Evolutionary conservation across 2,329 filamentous ascomycete species (phyloP), one percentile per base, ranked within the genome.

Genomic region (Emmonsiellopsis sp.): DNA sequence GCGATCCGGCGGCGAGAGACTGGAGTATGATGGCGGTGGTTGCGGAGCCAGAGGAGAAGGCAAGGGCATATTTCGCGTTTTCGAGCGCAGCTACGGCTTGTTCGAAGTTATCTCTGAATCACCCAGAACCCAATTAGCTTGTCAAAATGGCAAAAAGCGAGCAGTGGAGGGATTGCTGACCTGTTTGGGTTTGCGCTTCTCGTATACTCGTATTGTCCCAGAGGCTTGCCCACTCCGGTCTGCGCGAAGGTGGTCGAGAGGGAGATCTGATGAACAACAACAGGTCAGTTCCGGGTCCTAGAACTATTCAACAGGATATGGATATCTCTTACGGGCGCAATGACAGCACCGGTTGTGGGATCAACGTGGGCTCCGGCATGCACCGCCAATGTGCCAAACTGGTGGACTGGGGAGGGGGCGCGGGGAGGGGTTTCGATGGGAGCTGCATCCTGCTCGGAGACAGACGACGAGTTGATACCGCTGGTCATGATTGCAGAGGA

Each of bases 201-300:
- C 52, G 86, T 90, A 78, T 98, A 98, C 74, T 98, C 93, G 74
- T 91, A 96, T 58, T 77, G 75, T 65, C 93, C 93, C 33, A 97
- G 77, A 1, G 93, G 93, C 71, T 87, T 83, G 59, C 92, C 93
- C 21, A 95, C 90, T 10, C 83, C 81, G 11, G 83, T 85, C 75
- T 98, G 93, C n/a, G 88, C 89, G 67, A 92, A 98, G 5, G 93
- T 98, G 13, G 93, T 97, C 27, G 91, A 95, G 27, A 98, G 83
- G 8, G 92, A 96, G 70, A 98, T 96, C 78, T 83, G 59, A 31
- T 48, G 34, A 53, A 32, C 10, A 27, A 45, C 32, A 39, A 9
- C n/a, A 2, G 58, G 32, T 52, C 53, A 62, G 55, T 52, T 57
- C 42, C 45, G 53, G 31, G 32, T 53, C 55, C 51, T 14, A 17